phyloP scores from a whole-genome alignment of 2,329 filamentous ascomycete genomes.

The Grosmannia huntii region DNA sequence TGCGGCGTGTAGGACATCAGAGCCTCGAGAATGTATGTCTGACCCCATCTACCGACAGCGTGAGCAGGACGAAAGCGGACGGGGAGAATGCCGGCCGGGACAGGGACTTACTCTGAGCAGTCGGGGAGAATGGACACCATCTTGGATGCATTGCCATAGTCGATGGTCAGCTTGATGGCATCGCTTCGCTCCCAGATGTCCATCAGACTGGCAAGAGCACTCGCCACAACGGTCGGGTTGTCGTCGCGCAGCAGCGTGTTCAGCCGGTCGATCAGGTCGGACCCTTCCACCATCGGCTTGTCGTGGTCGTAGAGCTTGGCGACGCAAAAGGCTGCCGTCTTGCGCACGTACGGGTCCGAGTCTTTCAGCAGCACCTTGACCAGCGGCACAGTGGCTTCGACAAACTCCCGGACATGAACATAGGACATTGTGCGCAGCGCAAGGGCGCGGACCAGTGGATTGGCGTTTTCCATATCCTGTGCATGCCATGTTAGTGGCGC shows the following conservation, averaged over 20 bases:
- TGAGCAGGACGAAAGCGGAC: slow-evolving; percentile 38
- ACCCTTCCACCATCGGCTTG: slow-evolving; percentile 73
- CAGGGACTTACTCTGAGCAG: slow-evolving; percentile 71
- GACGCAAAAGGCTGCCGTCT: slow-evolving; percentile 91
- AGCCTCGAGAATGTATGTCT: slow-evolving; percentile 95
- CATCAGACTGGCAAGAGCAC: slow-evolving; percentile 79
- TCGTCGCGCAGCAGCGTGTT: slow-evolving; percentile 87
- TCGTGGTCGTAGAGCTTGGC: slow-evolving; percentile 98
- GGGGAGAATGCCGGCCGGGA: slow-evolving; percentile 55
- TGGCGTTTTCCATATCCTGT: slow-evolving; percentile 85
- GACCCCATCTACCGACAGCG: slow-evolving; percentile 62
- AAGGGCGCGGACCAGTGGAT: slow-evolving; percentile 83
- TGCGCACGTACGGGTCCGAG: slow-evolving; percentile 87
- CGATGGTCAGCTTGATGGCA: slow-evolving; percentile 93
- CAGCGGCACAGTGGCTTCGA: slow-evolving; percentile 76
- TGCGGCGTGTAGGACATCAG: slow-evolving; percentile 96
- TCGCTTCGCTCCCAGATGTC: slow-evolving; percentile 98
- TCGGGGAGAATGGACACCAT: slow-evolving; percentile 94
- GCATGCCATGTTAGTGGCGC: not conserved
- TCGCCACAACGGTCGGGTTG: slow-evolving; percentile 94
- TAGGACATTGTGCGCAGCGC: slow-evolving; percentile 94
- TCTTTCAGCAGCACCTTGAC: slow-evolving; percentile 77
- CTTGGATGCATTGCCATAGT: slow-evolving; percentile 94
- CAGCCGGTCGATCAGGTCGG: slow-evolving; percentile 81
- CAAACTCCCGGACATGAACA: slow-evolving; percentile 90